Base-by-base conservation (phyloP, 768 basidiomycete genomes). In the Ramaria sp. region DNA sequence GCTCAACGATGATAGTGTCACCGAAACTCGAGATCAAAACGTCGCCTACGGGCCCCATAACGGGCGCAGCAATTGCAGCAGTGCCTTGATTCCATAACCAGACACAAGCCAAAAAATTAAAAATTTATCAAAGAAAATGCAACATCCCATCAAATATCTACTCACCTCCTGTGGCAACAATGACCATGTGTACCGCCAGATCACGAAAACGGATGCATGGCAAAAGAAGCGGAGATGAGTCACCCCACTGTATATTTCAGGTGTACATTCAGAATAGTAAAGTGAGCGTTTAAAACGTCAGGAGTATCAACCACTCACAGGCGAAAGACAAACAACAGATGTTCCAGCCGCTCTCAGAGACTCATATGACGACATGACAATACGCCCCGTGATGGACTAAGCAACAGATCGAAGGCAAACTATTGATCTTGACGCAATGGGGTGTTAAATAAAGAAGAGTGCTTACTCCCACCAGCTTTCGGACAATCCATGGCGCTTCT, bases 191-290 rank as follows among this genome's bases (percentile, higher is more conserved):
- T 22, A 83, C 74, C 25, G 72, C 78, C 18, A 83, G 68, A 64
- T 82, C 80, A 34, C 80, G 68, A 63, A 83, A 81, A 3, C 81
- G 72, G 42, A 83, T 77, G 64, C 81, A 82, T 13, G 82, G 81
- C 20, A 83, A 71, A 20, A 80, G 69, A 3, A 82, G 64, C 15
- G 81, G 81, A 12, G 77, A 79, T 3, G 79, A 81, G 60, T 83
- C 79, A 0, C 79, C 79, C 80, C 81, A 81, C 76, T 81, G 58
- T 41, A 20, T 24, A 58, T 25, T 5, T 10, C 18, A 32, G 3
- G 24, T 13, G 32, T 25, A 3, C 25, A 39, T 32, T 47, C 37
- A 15, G 49, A 38, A n/a, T n/a, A n/a, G n/a, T n/a, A n/a, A n/a
- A n/a, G n/a, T n/a, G n/a, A n/a, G n/a, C n/a, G n/a, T n/a, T n/a